Evolutionary conservation across 495 filamentous ascomycete genomes (phyloP), one percentile per base, ranked within the genome.

Genomic region (Achaetomiella virescens): DNA sequence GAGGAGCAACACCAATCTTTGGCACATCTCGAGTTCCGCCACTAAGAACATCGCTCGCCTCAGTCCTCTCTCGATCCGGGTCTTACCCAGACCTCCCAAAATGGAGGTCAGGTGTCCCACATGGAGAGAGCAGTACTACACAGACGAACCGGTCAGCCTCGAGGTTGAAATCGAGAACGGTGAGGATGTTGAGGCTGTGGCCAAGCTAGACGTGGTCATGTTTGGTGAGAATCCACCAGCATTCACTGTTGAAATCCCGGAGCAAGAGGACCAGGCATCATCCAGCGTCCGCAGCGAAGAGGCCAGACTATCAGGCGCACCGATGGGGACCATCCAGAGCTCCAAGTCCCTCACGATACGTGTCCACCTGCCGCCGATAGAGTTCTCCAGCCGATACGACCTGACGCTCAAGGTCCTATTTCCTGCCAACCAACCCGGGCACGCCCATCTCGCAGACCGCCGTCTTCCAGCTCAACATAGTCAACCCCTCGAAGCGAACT

Each of bases 41-140:
- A 72, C 72, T 29, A 80, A 75, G 59, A 75, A 67, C 33, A 43
- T 86, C 4, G 70, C 77, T 21, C 71, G 78, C 38, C 56, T 62
- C 22, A 73, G 80, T 35, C 72, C 79, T 11, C 73, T 75, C 17
- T 59, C 71, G 59, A 77, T 86, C 29, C 87, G 80, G 44, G 83
- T 97, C 33, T 75, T 90, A 53, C 93, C 92, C 5, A 87, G 93
- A 64, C 93, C 93, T 38, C 93, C 93, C 0, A 97, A 97, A 66
- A 84, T 99, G 70, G 82, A 87, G 56, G 79, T 97, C 33, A 77
- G 73, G 24, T 68, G 87, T 20, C 72, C 78, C 2, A 77, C 81
- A 43, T 70, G 86, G 43, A 74, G 75, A 52, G 75, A 81, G 21
- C 82, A 86, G 31, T 95, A 93, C 68, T 97, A 95, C 63, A 85